phyloP scores from a whole-genome alignment of 148 eudicot genomes.

The Limonium bicolor region DNA sequence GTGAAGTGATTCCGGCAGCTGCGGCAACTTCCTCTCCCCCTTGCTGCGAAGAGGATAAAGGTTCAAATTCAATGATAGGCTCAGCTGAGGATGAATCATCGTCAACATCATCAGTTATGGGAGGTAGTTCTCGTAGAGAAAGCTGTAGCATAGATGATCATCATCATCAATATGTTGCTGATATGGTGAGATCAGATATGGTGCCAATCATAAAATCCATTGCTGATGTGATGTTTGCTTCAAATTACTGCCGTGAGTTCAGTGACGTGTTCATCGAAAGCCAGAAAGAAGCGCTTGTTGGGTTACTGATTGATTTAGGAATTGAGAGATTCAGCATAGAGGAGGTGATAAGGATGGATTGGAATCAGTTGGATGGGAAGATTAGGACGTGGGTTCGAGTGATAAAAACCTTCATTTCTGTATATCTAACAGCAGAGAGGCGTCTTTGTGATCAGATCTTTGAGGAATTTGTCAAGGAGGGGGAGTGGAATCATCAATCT shows the following conservation, averaged over 20 bases:
- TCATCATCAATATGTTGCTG: constrained; percentile 16
- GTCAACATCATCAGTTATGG: constrained; percentile 8
- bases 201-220: constrained; percentile 58
- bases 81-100: constrained; percentile 32
- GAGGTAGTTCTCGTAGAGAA: constrained; percentile 12
- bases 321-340: constrained; percentile 68
- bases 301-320: constrained; percentile 50
- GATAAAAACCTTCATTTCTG: constrained; percentile 53
- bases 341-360: constrained; percentile 73
- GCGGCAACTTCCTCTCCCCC: constrained; percentile 64
- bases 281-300: constrained; percentile 59
- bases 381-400: constrained; percentile 74
- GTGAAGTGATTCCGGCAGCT: constrained; percentile 53
- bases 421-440: constrained; percentile 68
- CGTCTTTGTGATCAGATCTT: constrained; percentile 60
- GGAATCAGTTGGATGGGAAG: constrained; percentile 47
- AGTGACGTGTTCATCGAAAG: constrained; percentile 44
- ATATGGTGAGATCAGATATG: constrained; percentile 44
- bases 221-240: constrained; percentile 48
- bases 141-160: constrained; percentile 31
- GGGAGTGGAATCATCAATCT: too few relatives aligned
- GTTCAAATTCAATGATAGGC: too few relatives aligned
- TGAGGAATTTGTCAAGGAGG: constrained; percentile 33
- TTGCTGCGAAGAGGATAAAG: constrained; percentile 58
- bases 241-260: constrained; percentile 54